phyloP scores from a whole-genome alignment of 2,329 filamentous ascomycete species.

The Fusarium longipes region DNA sequence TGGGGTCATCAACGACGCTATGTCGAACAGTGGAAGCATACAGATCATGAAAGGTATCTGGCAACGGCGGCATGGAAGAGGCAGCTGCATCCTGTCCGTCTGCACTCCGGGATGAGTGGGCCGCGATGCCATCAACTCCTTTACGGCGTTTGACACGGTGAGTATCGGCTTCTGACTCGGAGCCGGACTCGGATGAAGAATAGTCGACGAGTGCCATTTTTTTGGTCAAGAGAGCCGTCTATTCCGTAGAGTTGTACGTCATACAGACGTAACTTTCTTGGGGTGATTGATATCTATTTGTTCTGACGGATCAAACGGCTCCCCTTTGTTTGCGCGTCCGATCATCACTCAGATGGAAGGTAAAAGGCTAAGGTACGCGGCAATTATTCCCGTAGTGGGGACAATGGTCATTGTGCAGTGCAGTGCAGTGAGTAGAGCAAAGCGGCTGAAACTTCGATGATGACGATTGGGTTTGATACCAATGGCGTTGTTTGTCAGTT shows the following conservation, averaged over 20 bases:
- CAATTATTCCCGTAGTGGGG: slow-evolving; percentile 18
- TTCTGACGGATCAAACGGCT: background rate
- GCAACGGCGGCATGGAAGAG: slow-evolving; percentile 74
- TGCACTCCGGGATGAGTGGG: slow-evolving; percentile 27
- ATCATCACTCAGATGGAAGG: background rate
- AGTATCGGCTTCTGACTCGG: slow-evolving; percentile 38
- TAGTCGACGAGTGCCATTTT: slow-evolving; percentile 76
- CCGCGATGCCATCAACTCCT: slow-evolving; percentile 37
- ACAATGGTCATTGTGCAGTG: background rate
- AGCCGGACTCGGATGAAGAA: slow-evolving; percentile 46
- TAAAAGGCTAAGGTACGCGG: background rate
- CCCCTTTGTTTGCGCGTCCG: background rate
- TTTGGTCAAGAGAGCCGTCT: background rate
- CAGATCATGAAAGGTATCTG: slow-evolving; percentile 84
- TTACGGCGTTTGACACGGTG: slow-evolving; percentile 54
- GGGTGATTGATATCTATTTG: background rate
- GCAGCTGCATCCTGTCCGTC: slow-evolving; percentile 7
- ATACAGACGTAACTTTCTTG: slow-evolving; percentile 1
- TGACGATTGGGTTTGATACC: slow-evolving; percentile 4
- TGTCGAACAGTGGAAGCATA: slow-evolving; percentile 85
- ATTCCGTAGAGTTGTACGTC: slow-evolving; percentile 1
- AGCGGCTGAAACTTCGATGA: background rate
- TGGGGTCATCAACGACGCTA: slow-evolving; percentile 83
- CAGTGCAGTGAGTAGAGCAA: background rate
- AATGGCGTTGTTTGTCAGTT: background rate